Conservation (phyloP, 495 filamentous ascomycete genomes). For the Podospora australis region DNA sequence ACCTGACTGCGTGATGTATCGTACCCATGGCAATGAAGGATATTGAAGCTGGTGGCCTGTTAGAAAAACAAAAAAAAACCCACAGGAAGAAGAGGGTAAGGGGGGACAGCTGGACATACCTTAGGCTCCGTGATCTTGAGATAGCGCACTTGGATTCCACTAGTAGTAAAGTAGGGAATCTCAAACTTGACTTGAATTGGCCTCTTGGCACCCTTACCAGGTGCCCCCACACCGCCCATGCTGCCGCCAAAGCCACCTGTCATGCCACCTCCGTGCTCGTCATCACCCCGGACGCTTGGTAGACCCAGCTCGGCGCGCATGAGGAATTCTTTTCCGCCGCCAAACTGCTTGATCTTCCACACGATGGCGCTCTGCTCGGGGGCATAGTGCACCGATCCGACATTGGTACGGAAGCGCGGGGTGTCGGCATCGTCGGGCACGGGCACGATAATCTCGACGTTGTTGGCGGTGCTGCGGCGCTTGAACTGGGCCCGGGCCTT, state of each 20-base stretch:
- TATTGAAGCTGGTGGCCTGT: conserved; percentile 72
- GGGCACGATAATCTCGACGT: conserved; percentile 95
- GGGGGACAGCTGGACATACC: conserved; percentile 50
- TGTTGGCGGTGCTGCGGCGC: conserved; percentile 94
- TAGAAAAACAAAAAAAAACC: conserved; percentile 6
- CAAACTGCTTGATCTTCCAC: conserved; percentile 99
- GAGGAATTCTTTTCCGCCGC: conserved; percentile 95
- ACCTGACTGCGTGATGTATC: conserved; percentile 95
- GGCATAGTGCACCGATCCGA: conserved; percentile 96
- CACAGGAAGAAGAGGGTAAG: neutral
- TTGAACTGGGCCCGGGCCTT: conserved; percentile 99
- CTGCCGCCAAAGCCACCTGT: conserved; percentile 94
- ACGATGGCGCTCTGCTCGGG: conserved; percentile 96
- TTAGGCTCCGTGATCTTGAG: conserved; percentile 99
- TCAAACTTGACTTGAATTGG: conserved; percentile 99
- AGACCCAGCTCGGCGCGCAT: conserved; percentile 98
- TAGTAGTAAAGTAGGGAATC: conserved; percentile 98
- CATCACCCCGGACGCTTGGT: conserved; percentile 91
- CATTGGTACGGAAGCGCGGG: conserved; percentile 94
- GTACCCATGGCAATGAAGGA: conserved; percentile 95
- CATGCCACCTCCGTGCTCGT: conserved; percentile 93
- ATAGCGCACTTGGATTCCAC: conserved; percentile 96
- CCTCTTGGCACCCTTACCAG: conserved; percentile 78
- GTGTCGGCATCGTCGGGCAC: conserved; percentile 97
- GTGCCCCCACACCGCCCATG: conserved; percentile 68